These are phyloP conservation scores for Ceratocystis harringtonii DNA, from an alignment of 2,329 filamentous ascomycete genomes.

Conservation along the genomic window DNA sequence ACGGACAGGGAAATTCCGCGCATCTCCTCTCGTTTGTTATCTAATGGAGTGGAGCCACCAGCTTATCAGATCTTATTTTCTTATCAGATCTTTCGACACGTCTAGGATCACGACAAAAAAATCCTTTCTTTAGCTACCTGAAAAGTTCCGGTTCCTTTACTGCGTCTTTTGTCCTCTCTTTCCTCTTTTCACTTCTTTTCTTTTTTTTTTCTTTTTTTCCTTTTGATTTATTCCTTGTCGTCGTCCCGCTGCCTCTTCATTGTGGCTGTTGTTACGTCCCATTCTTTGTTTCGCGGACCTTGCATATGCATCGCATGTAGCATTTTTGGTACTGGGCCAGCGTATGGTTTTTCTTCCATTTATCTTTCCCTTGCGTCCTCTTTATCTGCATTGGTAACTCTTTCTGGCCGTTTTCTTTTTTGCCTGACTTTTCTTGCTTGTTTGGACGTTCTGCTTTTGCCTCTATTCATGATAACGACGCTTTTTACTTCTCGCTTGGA, in stretches of 20 bases:
- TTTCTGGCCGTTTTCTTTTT: neutral
- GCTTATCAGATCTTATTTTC: neutral
- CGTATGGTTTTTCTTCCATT: neutral
- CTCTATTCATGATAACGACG: neutral
- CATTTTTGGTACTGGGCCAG: neutral
- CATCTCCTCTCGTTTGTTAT: too few relatives aligned
- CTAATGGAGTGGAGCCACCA: too few relatives aligned
- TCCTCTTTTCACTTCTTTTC: conserved; percentile 3
- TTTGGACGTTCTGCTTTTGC: neutral
- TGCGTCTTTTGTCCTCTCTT: neutral
- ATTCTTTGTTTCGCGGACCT: neutral
- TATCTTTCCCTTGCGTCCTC: neutral
- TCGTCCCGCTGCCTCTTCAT: neutral
- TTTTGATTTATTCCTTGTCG: neutral
- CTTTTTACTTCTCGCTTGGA: conserved; percentile 8
- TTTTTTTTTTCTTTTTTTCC: neutral
- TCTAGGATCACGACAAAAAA: neutral
- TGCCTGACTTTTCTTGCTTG: neutral
- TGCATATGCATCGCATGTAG: conserved; percentile 8
- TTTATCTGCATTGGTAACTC: neutral
- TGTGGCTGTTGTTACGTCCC: neutral
- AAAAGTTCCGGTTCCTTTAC: neutral
- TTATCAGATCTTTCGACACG: neutral
- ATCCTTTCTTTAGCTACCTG: neutral
- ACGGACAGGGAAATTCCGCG: neutral